Base-by-base conservation (phyloP, 805 yeast species). In the Ogataea trehalophila region DNA sequence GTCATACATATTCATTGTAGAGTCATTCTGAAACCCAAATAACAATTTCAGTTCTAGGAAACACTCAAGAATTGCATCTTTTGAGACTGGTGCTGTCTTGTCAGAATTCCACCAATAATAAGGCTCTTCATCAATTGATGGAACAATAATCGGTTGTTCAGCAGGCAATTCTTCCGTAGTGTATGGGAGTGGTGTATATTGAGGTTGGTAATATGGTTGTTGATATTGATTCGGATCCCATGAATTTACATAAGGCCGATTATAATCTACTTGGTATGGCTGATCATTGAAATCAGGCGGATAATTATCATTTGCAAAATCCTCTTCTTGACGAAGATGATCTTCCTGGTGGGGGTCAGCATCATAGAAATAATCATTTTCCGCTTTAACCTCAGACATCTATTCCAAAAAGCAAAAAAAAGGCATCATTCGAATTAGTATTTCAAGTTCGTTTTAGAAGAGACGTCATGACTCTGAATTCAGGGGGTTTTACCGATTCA, bases 11-110 rank as follows among this genome's bases (percentile, higher is more conserved):
- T 91, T 91, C 37, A 76, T 73, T 66, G 80, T 79, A 26, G 87
- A 85, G 54, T 86, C 90, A 29, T 74, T 68, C 68, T 91, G 98
- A 69, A 91, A 91, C 0, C 97, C 97, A 70, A 91, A 88, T 47
- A 77, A 72, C 39, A 62, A 58, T n/a, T 79, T 72, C 42, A 91
- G 62, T 26, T 77, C 77, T 22, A 67, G 64, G 60, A 91, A 86
- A 8, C 87, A 77, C 5, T 65, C 71, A 48, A 68, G 68, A n/a
- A 91, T 84, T 53, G 80, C 84, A 36, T 71, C 76, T 53, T 79
- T 76, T 43, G 86, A 75, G 41, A 94, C 76, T 8, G 97, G 96
- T 20, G 85, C 87, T 63, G 83, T 75, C 23, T 73, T 73, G 58
- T 79, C 83, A 39, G 78, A 77, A 29, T 76, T 70, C 79, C 82